phyloP scores from a whole-genome alignment of 1,284 basidiomycete genomes.

The Pseudozyma tsukubaensis region DNA sequence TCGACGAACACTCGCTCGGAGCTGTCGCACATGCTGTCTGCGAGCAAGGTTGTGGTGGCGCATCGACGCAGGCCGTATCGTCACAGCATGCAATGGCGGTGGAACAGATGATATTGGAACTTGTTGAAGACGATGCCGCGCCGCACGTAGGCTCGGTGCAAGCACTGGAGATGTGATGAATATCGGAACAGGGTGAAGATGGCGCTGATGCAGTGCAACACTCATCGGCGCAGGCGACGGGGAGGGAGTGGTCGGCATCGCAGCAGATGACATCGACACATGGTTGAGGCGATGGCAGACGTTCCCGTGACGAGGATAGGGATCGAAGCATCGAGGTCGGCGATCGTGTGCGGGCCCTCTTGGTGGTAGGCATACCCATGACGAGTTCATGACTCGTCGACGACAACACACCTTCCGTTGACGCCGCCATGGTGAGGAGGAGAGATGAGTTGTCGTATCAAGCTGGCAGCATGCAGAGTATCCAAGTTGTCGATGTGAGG shows the following conservation, averaged over 20 bases:
- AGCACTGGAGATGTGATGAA: constrained; percentile 35
- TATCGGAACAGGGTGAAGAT: constrained; percentile 36
- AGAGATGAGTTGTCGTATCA: not conserved
- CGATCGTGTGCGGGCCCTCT: constrained; percentile 3
- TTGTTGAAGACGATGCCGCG: constrained; percentile 28
- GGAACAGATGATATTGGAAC: constrained; percentile 5
- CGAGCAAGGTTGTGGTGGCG: constrained; percentile 21
- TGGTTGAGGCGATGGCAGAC: not conserved
- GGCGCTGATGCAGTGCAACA: constrained; percentile 24
- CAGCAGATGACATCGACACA: constrained; percentile 35
- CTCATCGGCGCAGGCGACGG: constrained; percentile 14
- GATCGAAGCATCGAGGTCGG: not conserved
- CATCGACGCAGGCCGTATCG: constrained; percentile 20
- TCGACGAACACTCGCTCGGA: constrained; percentile 18
- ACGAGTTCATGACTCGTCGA: not conserved
- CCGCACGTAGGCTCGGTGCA: constrained; percentile 38
- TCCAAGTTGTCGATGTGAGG: not conserved
- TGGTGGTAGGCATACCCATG: not conserved
- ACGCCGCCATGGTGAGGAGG: constrained; percentile 16
- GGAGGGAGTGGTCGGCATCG: constrained; percentile 19
- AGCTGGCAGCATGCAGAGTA: not conserved
- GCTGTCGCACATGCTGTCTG: constrained; percentile 17
- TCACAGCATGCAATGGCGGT: constrained; percentile 33
- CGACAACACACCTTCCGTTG: constrained; percentile 26
- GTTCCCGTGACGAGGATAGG: not conserved